Evolutionary conservation across 805 yeast genomes (phyloP).

Genomic region (Lipomyces lipofer): DNA sequence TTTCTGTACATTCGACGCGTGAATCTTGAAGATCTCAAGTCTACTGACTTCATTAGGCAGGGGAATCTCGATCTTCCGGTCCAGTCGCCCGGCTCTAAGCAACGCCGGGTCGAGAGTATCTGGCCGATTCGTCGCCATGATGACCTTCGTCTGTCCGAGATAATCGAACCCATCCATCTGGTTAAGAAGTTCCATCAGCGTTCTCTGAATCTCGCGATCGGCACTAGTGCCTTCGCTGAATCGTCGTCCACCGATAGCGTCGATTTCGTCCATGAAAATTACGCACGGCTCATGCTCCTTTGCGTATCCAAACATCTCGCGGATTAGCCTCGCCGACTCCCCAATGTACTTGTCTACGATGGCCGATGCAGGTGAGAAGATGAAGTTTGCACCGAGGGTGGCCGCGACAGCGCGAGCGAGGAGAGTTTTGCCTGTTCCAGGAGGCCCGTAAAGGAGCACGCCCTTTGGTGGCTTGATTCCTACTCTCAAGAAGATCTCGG

Average conservation of each 20-base stretch:
- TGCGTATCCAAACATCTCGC: constrained; percentile 98
- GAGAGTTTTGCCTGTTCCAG: constrained; percentile 96
- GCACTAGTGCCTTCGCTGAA: constrained; percentile 98
- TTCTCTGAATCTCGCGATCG: constrained; percentile 97
- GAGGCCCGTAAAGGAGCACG: constrained; percentile 94
- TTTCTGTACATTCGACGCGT: constrained; percentile 78
- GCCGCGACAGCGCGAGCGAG: constrained; percentile 98
- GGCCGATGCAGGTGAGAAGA: constrained; percentile 97
- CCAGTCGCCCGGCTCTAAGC: constrained; percentile 95
- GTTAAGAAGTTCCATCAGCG: constrained; percentile 92
- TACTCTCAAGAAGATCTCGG: constrained; percentile 90
- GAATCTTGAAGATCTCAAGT: constrained; percentile 90
- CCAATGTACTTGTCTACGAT: constrained; percentile 98
- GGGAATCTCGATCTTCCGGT: constrained; percentile 92
- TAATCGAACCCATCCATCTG: constrained; percentile 99
- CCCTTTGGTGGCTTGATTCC: constrained; percentile 99
- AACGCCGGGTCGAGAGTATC: constrained; percentile 97
- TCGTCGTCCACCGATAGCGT: constrained; percentile 98
- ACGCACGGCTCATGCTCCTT: constrained; percentile 98
- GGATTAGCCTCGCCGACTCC: constrained; percentile 91
- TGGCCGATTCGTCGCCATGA: constrained; percentile 99
- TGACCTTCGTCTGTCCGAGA: constrained; percentile 93
- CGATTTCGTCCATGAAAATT: constrained; percentile 97
- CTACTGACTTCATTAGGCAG: constrained; percentile 96
- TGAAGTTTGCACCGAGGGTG: constrained; percentile 96